These are phyloP conservation scores for Ophiosphaerella narmari DNA, from an alignment of 2,329 filamentous ascomycete species.

Conservation along the genomic window DNA sequence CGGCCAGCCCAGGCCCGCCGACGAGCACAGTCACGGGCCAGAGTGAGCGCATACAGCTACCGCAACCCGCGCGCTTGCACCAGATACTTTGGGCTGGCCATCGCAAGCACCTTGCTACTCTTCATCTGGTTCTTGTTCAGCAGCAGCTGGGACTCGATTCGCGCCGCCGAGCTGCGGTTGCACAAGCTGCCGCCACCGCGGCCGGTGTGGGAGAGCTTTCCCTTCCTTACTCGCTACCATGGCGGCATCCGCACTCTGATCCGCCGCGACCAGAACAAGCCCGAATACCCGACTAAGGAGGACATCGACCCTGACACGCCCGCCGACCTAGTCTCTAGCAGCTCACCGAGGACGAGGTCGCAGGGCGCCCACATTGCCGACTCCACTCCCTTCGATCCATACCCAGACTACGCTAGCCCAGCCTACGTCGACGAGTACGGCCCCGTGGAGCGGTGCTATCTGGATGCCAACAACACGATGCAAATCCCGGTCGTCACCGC, in stretches of 20 bases:
- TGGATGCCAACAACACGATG: constrained; percentile 70
- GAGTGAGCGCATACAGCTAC: constrained; percentile 54
- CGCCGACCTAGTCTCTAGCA: constrained; percentile 20
- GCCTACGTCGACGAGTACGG: constrained; percentile 62
- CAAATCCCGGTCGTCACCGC: constrained; percentile 72
- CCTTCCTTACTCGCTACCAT: constrained; percentile 86
- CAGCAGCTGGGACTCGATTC: constrained; percentile 73
- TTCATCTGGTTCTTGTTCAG: constrained; percentile 78
- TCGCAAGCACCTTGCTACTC: constrained; percentile 71
- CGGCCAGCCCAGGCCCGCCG: constrained; percentile 15
- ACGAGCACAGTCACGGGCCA: constrained; percentile 29
- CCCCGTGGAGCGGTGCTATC: constrained; percentile 74
- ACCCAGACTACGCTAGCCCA: constrained; percentile 65
- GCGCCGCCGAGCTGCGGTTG: constrained; percentile 61
- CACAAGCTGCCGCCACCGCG: constrained; percentile 67
- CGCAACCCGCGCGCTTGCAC: constrained; percentile 74
- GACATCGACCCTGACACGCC: constrained; percentile 49
- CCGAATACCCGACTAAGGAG: constrained; percentile 78
- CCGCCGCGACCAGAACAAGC: constrained; percentile 66
- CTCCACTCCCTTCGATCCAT: constrained; percentile 64
- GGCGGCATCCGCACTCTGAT: constrained; percentile 80
- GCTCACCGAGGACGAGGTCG: constrained; percentile 38
- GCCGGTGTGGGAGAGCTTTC: constrained; percentile 82
- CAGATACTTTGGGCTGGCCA: constrained; percentile 74
- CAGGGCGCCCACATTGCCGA: constrained; percentile 34